Percentiles rank a stretch among this genome's conserved stretches.
These are phyloP conservation scores for Kluyveromyces lactis DNA, from an alignment of 805 yeast species.

Conservation along the genomic window DNA sequence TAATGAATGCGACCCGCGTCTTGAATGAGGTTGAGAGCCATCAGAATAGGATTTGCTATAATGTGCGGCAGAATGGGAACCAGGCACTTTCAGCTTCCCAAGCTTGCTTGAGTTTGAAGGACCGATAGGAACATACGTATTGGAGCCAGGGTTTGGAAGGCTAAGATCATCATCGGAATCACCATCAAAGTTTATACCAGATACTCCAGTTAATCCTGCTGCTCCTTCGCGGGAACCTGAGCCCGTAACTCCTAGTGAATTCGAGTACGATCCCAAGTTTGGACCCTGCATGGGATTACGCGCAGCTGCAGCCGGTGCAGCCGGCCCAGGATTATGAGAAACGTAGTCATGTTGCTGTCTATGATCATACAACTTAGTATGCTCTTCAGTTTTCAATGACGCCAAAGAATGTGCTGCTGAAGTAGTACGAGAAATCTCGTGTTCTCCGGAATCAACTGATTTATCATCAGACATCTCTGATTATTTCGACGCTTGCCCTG, in stretches of 20 bases:
- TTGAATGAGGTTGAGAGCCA: neutral
- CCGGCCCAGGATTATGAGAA: neutral
- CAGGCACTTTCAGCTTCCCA: neutral
- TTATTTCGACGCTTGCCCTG: too few relatives aligned
- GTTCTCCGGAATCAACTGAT: constrained; percentile 4
- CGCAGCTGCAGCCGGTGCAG: neutral
- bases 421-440: constrained; percentile 17
- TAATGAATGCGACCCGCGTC: constrained; percentile 3
- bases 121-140: too few relatives aligned
- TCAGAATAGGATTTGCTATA: neutral
- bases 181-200: constrained; percentile 5
- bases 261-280: too few relatives aligned
- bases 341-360: constrained; percentile 39
- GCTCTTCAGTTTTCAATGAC: constrained; percentile 33
- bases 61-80: neutral
- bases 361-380: constrained; percentile 37
- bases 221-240: too few relatives aligned
- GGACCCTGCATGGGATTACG: neutral
- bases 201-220: neutral
- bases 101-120: too few relatives aligned
- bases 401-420: constrained; percentile 24
- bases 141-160: neutral
- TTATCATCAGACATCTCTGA: constrained; percentile 7
- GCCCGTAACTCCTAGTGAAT: too few relatives aligned
- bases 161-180: constrained; percentile 4